These are phyloP conservation scores for Diplogelasinospora grovesii DNA, from an alignment of 495 filamentous ascomycete genomes.

Conservation along the genomic window DNA sequence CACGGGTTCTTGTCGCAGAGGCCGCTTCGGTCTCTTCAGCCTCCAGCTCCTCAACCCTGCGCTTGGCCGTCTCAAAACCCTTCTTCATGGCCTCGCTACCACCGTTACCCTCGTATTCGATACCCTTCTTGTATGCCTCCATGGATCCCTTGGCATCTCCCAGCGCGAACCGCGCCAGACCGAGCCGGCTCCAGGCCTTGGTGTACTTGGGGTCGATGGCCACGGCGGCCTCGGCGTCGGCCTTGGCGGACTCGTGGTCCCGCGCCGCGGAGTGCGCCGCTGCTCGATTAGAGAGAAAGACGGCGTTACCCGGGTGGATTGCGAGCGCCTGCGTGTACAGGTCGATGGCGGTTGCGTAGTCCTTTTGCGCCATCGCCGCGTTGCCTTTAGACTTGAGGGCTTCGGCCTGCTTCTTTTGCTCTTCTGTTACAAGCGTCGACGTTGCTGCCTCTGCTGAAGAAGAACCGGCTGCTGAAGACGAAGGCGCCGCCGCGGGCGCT, in stretches of 20 bases:
- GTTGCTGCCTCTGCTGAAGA: slow-evolving; percentile 9
- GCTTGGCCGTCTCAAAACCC: slow-evolving; percentile 85
- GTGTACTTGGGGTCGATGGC: slow-evolving; percentile 84
- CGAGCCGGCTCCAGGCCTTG: slow-evolving; percentile 91
- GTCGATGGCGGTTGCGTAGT: slow-evolving; percentile 74
- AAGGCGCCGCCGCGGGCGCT: slow-evolving; percentile 19
- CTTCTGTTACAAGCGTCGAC: slow-evolving; percentile 36
- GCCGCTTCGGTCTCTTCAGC: slow-evolving; percentile 33
- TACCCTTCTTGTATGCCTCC: slow-evolving; percentile 91
- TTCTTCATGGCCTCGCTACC: slow-evolving; percentile 86
- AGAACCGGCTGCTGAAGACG: no score
- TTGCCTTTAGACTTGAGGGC: slow-evolving; percentile 87
- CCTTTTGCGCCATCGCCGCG: slow-evolving; percentile 84
- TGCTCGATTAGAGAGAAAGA: slow-evolving; percentile 96
- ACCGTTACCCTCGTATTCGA: slow-evolving; percentile 88
- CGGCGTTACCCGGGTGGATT: slow-evolving; percentile 77
- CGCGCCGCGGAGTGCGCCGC: slow-evolving; percentile 76
- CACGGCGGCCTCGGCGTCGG: slow-evolving; percentile 84
- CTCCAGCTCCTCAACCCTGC: slow-evolving; percentile 68
- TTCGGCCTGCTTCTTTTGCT: slow-evolving; percentile 70
- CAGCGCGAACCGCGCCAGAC: slow-evolving; percentile 81
- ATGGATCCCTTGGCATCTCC: slow-evolving; percentile 85
- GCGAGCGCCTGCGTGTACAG: slow-evolving; percentile 78
- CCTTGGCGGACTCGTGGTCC: slow-evolving; percentile 73
- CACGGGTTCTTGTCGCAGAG: slow-evolving; percentile 28